phyloP scores from a whole-genome alignment of 2,329 filamentous ascomycete species.

The Botrytis aclada region DNA sequence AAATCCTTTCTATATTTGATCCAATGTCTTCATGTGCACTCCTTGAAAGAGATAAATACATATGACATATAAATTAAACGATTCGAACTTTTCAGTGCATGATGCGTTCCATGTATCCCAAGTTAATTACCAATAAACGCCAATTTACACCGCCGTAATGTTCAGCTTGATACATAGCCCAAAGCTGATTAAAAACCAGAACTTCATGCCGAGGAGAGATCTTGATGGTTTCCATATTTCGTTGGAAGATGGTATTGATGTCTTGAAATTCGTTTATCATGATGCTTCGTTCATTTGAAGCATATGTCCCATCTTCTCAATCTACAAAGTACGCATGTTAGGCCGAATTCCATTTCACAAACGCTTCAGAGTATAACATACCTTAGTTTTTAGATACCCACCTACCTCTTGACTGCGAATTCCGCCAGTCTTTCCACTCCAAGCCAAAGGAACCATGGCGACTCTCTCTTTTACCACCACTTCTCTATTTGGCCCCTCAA shows the following conservation, averaged over 20 bases:
- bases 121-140: background rate
- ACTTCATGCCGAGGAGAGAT: background rate
- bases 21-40: background rate
- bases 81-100: constrained; percentile 2
- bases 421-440: constrained; percentile 75
- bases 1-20: background rate
- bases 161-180: background rate
- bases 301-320: constrained; percentile 87
- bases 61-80: constrained; percentile 1
- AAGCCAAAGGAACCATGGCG: constrained; percentile 91
- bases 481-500: constrained; percentile 88
- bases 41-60: background rate
- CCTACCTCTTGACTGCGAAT: constrained; percentile 87
- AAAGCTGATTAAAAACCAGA: background rate
- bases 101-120: constrained; percentile 11
- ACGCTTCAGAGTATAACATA: constrained; percentile 43
- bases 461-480: constrained; percentile 85
- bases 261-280: constrained; percentile 14
- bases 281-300: constrained; percentile 48
- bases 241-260: background rate
- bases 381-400: constrained; percentile 93
- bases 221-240: background rate
- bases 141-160: background rate
- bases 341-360: too few relatives aligned
- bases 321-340: constrained; percentile 47